These are phyloP conservation scores for Aspergillus niger DNA, from an alignment of 2,329 filamentous ascomycete genomes.

Conservation along the genomic window DNA sequence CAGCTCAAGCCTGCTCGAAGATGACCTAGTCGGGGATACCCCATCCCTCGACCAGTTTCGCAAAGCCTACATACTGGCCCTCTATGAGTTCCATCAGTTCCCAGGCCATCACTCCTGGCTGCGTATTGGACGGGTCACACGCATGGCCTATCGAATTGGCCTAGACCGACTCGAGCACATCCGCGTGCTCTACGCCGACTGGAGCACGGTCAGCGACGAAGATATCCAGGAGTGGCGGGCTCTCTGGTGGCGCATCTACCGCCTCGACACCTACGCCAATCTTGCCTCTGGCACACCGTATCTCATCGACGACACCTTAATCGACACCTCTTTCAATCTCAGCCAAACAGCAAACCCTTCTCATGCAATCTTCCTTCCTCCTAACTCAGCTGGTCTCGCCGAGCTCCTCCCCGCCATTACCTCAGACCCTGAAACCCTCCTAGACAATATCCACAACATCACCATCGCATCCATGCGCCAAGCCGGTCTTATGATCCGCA, in stretches of 20 bases:
- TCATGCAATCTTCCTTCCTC: neutral
- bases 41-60: slow-evolving; percentile 32
- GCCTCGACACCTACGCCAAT: slow-evolving; percentile 41
- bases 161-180: slow-evolving; percentile 39
- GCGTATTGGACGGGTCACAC: slow-evolving; percentile 34
- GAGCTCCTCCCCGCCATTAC: neutral
- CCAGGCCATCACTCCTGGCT: slow-evolving; percentile 38
- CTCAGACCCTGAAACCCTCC: slow-evolving; percentile 2
- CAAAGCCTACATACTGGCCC: slow-evolving; percentile 38
- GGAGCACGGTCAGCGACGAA: slow-evolving; percentile 26
- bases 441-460: neutral
- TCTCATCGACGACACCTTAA: slow-evolving; percentile 14
- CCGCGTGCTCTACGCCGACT: slow-evolving; percentile 29
- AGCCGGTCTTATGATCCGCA: neutral
- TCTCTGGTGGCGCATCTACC: slow-evolving; percentile 42
- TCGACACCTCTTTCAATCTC: neutral
- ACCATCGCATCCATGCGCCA: slow-evolving; percentile 8
- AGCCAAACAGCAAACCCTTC: neutral
- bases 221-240: slow-evolving; percentile 40
- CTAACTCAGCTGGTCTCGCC: neutral
- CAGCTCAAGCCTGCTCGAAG: slow-evolving; percentile 16
- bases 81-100: slow-evolving; percentile 42
- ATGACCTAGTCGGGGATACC: slow-evolving; percentile 12
- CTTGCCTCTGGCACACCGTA: slow-evolving; percentile 28
- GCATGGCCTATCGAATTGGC: slow-evolving; percentile 37